A percentile compares a stretch with the other conserved stretches of the same genome.
Conservation (phyloP, 2,329 filamentous ascomycete species). For the Pseudocercospora cruenta region DNA sequence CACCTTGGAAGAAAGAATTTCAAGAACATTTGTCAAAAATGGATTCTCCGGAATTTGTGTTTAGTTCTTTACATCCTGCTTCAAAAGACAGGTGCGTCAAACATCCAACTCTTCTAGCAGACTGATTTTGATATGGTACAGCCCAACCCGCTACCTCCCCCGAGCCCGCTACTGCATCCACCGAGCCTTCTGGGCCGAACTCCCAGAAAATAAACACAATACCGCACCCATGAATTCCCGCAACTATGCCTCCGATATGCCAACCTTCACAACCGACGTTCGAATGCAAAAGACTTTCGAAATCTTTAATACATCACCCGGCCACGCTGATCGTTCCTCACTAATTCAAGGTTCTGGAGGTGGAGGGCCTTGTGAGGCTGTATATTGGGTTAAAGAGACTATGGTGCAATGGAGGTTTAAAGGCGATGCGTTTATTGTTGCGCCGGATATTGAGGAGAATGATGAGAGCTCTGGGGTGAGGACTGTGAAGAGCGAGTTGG, state of each 20-base stretch:
- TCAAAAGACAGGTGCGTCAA: constrained; percentile 10
- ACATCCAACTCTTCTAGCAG: not conserved
- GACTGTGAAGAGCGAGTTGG: constrained; percentile 64
- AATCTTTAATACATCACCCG: constrained; percentile 60
- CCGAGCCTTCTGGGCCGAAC: constrained; percentile 78
- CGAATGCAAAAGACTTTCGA: constrained; percentile 84
- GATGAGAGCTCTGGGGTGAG: constrained; percentile 57
- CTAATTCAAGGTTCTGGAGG: constrained; percentile 59
- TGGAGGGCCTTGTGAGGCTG: constrained; percentile 75
- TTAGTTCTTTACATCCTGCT: constrained; percentile 53
- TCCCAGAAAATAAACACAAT: constrained; percentile 75
- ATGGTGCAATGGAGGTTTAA: constrained; percentile 83
- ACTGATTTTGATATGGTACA: constrained; percentile 25
- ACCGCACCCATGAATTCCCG: constrained; percentile 70
- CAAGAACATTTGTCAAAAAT: constrained; percentile 54
- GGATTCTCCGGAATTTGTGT: constrained; percentile 55
- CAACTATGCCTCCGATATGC: constrained; percentile 74
- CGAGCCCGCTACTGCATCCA: constrained; percentile 80
- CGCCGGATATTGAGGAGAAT: constrained; percentile 62
- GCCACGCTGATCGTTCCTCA: constrained; percentile 49
- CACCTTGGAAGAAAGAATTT: constrained; percentile 58
- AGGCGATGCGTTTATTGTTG: constrained; percentile 73
- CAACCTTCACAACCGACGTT: constrained; percentile 83
- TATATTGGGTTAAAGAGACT: constrained; percentile 73
- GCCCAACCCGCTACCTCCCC: constrained; percentile 48